phyloP scores from a whole-genome alignment of 1,284 basidiomycete species.

The Phylloboletellus chloephorus region DNA sequence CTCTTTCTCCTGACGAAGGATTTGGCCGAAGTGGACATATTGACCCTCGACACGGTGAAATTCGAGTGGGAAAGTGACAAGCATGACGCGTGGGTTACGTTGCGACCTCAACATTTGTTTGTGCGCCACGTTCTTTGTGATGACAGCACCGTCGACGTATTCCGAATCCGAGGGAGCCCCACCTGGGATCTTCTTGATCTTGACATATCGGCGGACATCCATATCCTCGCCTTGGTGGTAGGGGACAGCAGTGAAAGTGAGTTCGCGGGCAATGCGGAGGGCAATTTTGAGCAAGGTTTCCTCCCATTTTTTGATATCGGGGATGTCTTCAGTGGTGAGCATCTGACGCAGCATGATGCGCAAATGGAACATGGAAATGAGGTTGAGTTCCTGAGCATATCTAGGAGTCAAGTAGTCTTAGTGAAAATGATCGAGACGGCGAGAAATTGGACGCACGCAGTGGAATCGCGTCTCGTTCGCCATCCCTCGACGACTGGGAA shows the following conservation, averaged over 20 bases:
- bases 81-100: constrained; percentile 86
- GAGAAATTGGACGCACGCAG: constrained; percentile 51
- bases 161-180: constrained; percentile 90
- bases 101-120: constrained; percentile 77
- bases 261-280: constrained; percentile 68
- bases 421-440: not conserved
- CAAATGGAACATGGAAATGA: constrained; percentile 82
- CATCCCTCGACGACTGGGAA: constrained; percentile 61
- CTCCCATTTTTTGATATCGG: constrained; percentile 82
- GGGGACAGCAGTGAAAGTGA: constrained; percentile 70
- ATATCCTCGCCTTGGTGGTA: constrained; percentile 84
- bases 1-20: constrained; percentile 92
- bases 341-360: constrained; percentile 86
- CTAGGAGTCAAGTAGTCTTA: constrained; percentile 33
- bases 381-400: constrained; percentile 76
- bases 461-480: constrained; percentile 76
- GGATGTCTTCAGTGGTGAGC: constrained; percentile 72
- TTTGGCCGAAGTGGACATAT: constrained; percentile 90
- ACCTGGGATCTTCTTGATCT: constrained; percentile 98
- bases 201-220: constrained; percentile 93
- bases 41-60: constrained; percentile 93
- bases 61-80: constrained; percentile 93
- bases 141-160: constrained; percentile 95
- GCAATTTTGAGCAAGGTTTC: constrained; percentile 76
- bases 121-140: constrained; percentile 97